A percentile compares a stretch with the other conserved stretches of the same genome.
Conservation (phyloP, 768 basidiomycete species). For the Cyathus striatus region DNA sequence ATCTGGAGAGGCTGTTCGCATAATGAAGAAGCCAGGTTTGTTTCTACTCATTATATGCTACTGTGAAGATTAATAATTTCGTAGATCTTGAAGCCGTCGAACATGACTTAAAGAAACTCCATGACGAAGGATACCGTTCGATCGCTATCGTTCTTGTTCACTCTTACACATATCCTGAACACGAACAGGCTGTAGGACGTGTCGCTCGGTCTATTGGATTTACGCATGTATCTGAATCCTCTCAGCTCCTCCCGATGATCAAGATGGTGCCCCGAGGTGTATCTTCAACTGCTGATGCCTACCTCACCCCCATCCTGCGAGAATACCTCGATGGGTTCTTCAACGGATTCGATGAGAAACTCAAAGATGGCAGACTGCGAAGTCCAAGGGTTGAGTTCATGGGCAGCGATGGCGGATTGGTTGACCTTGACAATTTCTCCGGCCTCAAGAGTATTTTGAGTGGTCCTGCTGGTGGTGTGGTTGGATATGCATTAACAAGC, state of each 20-base stretch:
- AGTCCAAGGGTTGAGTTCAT: slow-evolving; percentile 89
- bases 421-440: slow-evolving; percentile 80
- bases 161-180: slow-evolving; percentile 87
- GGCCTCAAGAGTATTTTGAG: slow-evolving; percentile 92
- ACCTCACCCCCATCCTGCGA: slow-evolving; percentile 84
- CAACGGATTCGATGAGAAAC: slow-evolving; percentile 73
- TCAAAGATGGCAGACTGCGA: slow-evolving; percentile 51
- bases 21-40: slow-evolving; percentile 69
- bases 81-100: slow-evolving; percentile 51
- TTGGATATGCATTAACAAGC: slow-evolving; percentile 89
- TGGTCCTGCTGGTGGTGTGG: slow-evolving; percentile 93
- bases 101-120: slow-evolving; percentile 62
- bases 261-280: slow-evolving; percentile 92
- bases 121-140: slow-evolving; percentile 80
- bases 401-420: slow-evolving; percentile 87
- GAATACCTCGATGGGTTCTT: slow-evolving; percentile 92
- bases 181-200: slow-evolving; percentile 69
- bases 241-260: slow-evolving; percentile 88
- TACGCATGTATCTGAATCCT: slow-evolving; percentile 82
- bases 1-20: slow-evolving; percentile 85
- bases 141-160: slow-evolving; percentile 88
- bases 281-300: slow-evolving; percentile 92
- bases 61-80: slow-evolving; percentile 4
- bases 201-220: slow-evolving; percentile 84
- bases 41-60: neutral